Evolutionary conservation across 805 yeast genomes (phyloP).

Genomic region (Grigorovia jiainica): DNA sequence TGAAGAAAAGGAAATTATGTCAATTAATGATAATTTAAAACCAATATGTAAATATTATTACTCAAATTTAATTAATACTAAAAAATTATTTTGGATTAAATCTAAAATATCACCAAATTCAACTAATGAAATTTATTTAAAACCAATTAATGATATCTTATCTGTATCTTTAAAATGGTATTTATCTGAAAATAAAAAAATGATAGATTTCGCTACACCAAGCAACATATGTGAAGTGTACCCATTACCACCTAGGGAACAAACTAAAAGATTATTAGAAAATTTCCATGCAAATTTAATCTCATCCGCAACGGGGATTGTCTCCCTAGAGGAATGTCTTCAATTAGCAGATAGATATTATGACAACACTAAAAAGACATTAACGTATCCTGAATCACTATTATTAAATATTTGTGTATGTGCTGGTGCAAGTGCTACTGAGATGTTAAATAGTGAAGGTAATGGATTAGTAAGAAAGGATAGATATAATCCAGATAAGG

Average conservation of each 20-base stretch:
- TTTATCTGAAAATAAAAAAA: conserved; percentile 16
- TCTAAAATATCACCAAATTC: conserved; percentile 7
- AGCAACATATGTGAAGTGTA: conserved; percentile 9
- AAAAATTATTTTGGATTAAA: conserved; percentile 18
- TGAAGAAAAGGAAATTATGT: neutral
- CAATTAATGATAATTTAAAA: neutral
- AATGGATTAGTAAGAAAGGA: conserved; percentile 15
- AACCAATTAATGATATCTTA: conserved; percentile 15
- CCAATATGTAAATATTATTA: conserved; percentile 12
- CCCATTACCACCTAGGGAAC: conserved; percentile 20
- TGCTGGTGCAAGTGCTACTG: conserved; percentile 15
- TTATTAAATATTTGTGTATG: conserved; percentile 18
- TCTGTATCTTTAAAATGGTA: conserved; percentile 19
- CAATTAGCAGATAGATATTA: conserved; percentile 14
- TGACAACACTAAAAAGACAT: conserved; percentile 7
- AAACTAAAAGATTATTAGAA: conserved; percentile 17
- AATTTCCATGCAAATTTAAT: conserved; percentile 12
- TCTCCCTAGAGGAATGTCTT: conserved; percentile 13
- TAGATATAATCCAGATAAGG: conserved; percentile 13
- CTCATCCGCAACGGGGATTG: conserved; percentile 13
- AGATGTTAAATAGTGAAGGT: conserved; percentile 9
- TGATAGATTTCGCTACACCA: conserved; percentile 19
- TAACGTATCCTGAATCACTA: conserved; percentile 21
- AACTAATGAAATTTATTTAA: conserved; percentile 8
- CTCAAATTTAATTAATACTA: conserved; percentile 16